Evolutionary conservation across 257 asterid genomes (phyloP), one percentile per base, ranked within the genome.

Genomic region (Galeopsis tetrahit): DNA sequence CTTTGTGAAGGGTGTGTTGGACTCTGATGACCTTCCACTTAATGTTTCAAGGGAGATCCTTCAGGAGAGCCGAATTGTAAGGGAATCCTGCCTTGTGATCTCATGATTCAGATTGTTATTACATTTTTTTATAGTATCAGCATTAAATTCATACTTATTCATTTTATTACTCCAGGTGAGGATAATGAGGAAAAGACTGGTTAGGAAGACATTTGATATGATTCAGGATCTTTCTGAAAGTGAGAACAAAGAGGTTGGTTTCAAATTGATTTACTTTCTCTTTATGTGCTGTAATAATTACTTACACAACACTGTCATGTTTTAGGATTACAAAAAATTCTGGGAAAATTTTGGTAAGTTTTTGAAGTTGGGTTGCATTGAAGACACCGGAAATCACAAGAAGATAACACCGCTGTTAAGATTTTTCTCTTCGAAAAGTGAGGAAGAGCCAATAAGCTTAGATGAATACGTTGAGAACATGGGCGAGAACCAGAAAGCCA

Each of bases 311-410:
- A 53, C 13, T 38, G 60, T 70, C 73, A 5, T 81, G 56, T 51
- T 72, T 31, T 81, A 95, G 99, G 99, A 90, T 81, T 95, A 92
- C 85, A 92, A 95, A 68, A 95, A 94, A 28, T 91, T 95, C 77
- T 95, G 99, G 99, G 99, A 95, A 83, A 95, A 95, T 75, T 95
- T 95, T 2, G 99, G 99, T 1, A 95, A 88, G 77, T 92, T 92
- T 81, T 56, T 94, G 80, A 90, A 95, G 82, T 65, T 95, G 87
- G 98, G 99, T 43, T 95, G 99, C 75, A 89, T 94, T 51, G 99
- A 94, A 81, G 99, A 94, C 88, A 78, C 96, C 49, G 99, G 98
- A 42, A 94, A 95, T 69, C 98, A 92, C 95, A 92, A 95, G 85
- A 69, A 90, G 58, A 85, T 95, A 34, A 85, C 95, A 14, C 96